Conservation (phyloP, 495 filamentous ascomycete species). For the Podospora tetraspora region DNA sequence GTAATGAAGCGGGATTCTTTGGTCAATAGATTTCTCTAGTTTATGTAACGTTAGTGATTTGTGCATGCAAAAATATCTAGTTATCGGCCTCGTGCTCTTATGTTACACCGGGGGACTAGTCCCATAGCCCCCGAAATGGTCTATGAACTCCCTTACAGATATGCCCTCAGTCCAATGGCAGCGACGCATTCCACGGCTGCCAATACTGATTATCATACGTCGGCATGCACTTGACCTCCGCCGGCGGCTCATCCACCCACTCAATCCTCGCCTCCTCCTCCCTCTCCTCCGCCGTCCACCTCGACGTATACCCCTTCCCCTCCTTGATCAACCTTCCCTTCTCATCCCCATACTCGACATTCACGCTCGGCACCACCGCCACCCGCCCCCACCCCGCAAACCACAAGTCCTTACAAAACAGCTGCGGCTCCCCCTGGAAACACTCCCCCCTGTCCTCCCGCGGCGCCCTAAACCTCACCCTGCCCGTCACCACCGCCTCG, state of each 20-base stretch:
- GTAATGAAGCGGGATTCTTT: no score
- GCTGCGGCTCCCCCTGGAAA: slow-evolving; percentile 42
- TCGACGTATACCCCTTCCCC: slow-evolving; percentile 36
- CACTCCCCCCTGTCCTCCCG: slow-evolving; percentile 37
- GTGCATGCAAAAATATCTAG: no score
- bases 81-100: no score
- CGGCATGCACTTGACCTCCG: slow-evolving; percentile 24
- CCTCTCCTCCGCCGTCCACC: background rate
- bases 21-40: no score
- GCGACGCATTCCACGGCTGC: slow-evolving; percentile 23
- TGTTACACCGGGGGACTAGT: no score
- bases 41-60: no score
- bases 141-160: no score
- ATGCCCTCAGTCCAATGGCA: background rate
- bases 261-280: background rate
- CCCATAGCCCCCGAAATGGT: no score
- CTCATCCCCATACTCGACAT: slow-evolving; percentile 42
- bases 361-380: slow-evolving; percentile 44
- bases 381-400: slow-evolving; percentile 40
- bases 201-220: slow-evolving; percentile 20
- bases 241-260: slow-evolving; percentile 18
- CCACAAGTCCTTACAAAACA: slow-evolving; percentile 52
- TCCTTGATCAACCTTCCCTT: slow-evolving; percentile 36
- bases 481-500: slow-evolving; percentile 29
- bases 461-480: slow-evolving; percentile 32